Evolutionary conservation across 2,329 filamentous ascomycete species (phyloP), one percentile per base, ranked within the genome.

Genomic region (Talaromyces amestolkiae): DNA sequence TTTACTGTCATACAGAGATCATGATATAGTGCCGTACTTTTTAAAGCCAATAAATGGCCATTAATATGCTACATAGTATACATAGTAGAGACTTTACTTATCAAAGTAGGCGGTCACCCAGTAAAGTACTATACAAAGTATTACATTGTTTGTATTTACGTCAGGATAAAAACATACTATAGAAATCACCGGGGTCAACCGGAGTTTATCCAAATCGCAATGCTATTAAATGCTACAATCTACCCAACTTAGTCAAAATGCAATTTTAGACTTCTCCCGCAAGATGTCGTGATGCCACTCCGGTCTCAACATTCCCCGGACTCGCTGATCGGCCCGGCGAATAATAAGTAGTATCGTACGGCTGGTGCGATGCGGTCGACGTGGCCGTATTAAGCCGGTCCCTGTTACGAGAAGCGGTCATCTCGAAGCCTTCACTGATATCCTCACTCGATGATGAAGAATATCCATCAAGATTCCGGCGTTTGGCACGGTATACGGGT

Each of bases 401-500:
- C 13, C 45, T 45, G 31, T 41, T 53, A 19, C 39, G 19, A 22
- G 62, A n/a, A 3, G 69, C 67, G 60, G 75, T 75, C 77, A 79
- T 79, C 67, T 79, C 77, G 67, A 74, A 79, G 1, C 73, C 75
- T 54, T 72, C 69, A 1, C 69, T 70, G 5, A 75, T 69, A 59
- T 78, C 77, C 58, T 79, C 77, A 22, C 76, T 77, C 17, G 66
- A 68, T 1, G 77, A 78, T 1, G 72, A 74, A 2, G 76, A 78
- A 71, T 72, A 78, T 51, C 72, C 69, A 54, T 78, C 70, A 51
- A 74, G 71, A 22, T 75, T 74, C n/a, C 72, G 74, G 8, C 66
- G 65, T 8, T 71, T 73, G 41, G 72, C 75, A 31, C 68, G 64
- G 66, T 75, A 73, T 45, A 67, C 60, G 37, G 70, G 67, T 8